Evolutionary conservation across 73 alveolate species (phyloP), one percentile per base, ranked within the genome.

Genomic region (Paramecium primaurelia): DNA sequence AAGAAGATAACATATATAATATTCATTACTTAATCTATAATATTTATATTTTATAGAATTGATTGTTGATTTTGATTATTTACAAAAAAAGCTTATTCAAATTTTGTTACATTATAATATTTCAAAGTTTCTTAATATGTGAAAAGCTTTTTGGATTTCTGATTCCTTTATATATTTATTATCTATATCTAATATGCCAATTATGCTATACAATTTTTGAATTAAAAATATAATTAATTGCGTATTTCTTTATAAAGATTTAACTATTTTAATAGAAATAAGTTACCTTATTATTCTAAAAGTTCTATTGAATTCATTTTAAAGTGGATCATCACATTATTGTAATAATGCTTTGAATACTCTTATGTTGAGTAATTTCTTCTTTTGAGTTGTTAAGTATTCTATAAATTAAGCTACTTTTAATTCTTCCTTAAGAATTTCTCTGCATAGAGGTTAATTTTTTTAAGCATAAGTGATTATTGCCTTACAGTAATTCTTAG

Each of bases 401-500:
- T 80, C 91, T 47, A 80, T 22, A 49, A 80, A 80, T 80, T 10
- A 20, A 26, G 32, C 42, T 10, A 44, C 91, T 22, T 80, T 42
- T 32, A 45, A 20, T 45, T 80, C 18, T 8, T 49, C 75, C 18
- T 26, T 10, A 11, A 80, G 58, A 4, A 80, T 42, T 20, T 9
- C 16, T 45, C n/a, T 34, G 28, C 91, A 80, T 1, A 80, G 71
- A 1, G 20, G 4, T 14, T 42, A 37, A 36, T 80, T 80, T 47
- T 80, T 80, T 47, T 40, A 11, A 10, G 91, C 91, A 80, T 44
- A 80, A 25, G 77, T 45, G 25, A 80, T 80, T 10, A 80, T 80
- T 2, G 91, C 91, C 12, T 80, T 80, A 36, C 91, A 80, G n/a
- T 80, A 80, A 36, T 80, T 80, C 54, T 80, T 80, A 0, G 91